Evolutionary conservation across 2,329 filamentous ascomycete species (phyloP), one percentile per base, ranked within the genome.

Genomic region (Immersiporthe knoxdaviesiana): DNA sequence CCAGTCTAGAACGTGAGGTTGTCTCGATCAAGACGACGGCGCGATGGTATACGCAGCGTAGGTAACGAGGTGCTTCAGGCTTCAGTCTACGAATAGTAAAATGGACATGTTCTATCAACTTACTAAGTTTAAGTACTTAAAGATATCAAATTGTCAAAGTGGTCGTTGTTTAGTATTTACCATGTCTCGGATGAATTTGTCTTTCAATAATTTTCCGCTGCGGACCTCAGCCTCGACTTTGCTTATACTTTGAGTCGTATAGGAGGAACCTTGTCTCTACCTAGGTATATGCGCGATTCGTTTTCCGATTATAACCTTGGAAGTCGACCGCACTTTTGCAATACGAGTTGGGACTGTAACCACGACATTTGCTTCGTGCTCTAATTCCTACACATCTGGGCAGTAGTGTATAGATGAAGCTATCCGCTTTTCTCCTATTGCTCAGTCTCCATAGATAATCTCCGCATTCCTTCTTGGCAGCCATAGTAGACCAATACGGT

Each of bases 361-460:
- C 8, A 52, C 47, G n/a, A 52, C n/a, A 24, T 24, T n/a, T 52
- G 21, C n/a, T 52, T 21, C 47, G n/a, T 24, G 21, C n/a, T 52
- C 47, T 24, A 2, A 50, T 50, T 24, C 47, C n/a, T n/a, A n/a
- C n/a, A n/a, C n/a, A n/a, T n/a, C n/a, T n/a, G n/a, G n/a, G n/a
- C n/a, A n/a, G n/a, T n/a, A n/a, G n/a, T n/a, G n/a, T n/a, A n/a
- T 50, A 52, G n/a, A 50, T 50, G 21, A 52, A 24, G 47, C n/a
- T n/a, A 52, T 52, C 47, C 21, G 47, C 47, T 52, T 52, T 24
- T 24, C n/a, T 52, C 6, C 16, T 18, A 5, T 44, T 12, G 16
- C 16, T 21, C n/a, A 24, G 47, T 52, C 47, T 52, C 47, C 47
- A 52, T 52, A 52, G n/a, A 52, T 52, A 52, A 52, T 52, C 47